Conservation (phyloP, 106 monocot genomes). For the Dendrobium huoshanense region DNA sequence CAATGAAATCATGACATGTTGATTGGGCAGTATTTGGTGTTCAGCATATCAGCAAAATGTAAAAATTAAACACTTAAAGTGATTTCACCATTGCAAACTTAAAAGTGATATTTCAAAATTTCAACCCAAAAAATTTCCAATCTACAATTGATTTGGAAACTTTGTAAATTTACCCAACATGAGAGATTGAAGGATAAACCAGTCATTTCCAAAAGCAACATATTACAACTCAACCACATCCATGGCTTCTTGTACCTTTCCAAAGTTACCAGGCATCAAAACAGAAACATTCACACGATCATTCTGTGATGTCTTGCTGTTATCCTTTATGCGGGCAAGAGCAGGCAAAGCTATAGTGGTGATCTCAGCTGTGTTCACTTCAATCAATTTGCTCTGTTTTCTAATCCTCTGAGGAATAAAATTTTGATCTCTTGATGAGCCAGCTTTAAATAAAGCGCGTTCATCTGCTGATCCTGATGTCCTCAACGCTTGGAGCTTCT, state of each 20-base stretch:
- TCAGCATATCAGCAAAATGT: no score
- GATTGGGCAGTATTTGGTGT: no score
- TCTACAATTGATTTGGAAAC: neutral
- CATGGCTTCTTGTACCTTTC: neutral
- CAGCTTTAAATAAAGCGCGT: neutral
- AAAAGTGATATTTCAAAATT: no score
- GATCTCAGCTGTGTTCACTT: slow-evolving; percentile 32
- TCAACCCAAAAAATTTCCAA: no score
- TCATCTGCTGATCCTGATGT: slow-evolving; percentile 20
- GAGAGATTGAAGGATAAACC: neutral
- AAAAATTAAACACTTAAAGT: no score
- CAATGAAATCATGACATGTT: no score
- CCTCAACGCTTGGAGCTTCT: slow-evolving; percentile 30
- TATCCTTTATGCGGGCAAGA: neutral
- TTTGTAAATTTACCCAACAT: no score
- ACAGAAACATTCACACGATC: neutral
- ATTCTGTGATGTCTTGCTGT: neutral
- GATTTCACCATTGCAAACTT: no score
- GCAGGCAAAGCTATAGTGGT: slow-evolving; percentile 6
- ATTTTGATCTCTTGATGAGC: neutral
- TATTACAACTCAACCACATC: neutral
- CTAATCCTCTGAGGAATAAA: slow-evolving; percentile 4
- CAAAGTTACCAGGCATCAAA: neutral
- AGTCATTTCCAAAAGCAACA: neutral
- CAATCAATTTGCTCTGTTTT: slow-evolving; percentile 38